phyloP scores from a whole-genome alignment of 768 basidiomycete species.

The Mycena pura region DNA sequence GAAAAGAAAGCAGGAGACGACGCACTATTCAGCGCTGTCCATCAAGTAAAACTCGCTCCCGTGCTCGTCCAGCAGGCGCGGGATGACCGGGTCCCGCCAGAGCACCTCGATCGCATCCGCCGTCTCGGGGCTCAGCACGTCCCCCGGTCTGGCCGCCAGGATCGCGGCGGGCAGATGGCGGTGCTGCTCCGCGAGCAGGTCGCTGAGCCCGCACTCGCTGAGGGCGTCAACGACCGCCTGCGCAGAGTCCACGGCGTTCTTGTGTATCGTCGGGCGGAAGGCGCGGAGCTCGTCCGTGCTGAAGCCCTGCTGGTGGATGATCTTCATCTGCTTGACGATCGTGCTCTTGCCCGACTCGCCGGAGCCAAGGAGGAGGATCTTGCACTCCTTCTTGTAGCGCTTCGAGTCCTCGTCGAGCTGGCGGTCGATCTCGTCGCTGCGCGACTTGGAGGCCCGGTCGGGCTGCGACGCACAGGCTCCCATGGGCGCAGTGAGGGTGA shows the following conservation, averaged over 20 bases:
- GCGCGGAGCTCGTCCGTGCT: conserved; percentile 63
- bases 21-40: conserved; percentile 79
- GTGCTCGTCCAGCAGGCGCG: conserved; percentile 37
- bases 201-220: conserved; percentile 70
- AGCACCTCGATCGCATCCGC: conserved; percentile 57
- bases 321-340: conserved; percentile 78
- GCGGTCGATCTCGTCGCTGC: conserved; percentile 57
- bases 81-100: conserved; percentile 57
- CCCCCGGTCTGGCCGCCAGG: conserved; percentile 23
- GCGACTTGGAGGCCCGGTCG: conserved; percentile 10
- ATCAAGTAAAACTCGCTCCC: conserved; percentile 76
- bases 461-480: conserved; percentile 20
- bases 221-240: conserved; percentile 72
- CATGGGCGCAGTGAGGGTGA: conserved; percentile 1
- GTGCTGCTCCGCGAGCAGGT: conserved; percentile 49
- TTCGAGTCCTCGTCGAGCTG: conserved; percentile 63
- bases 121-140: conserved; percentile 68
- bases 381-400: conserved; percentile 61
- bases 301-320: conserved; percentile 72
- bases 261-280: conserved; percentile 67
- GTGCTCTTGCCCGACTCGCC: conserved; percentile 76
- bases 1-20: conserved; percentile 9
- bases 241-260: conserved; percentile 74
- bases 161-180: conserved; percentile 45
- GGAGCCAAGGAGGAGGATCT: conserved; percentile 66